These are phyloP conservation scores for Paecilomyces dactylethromorphus DNA, from an alignment of 2,329 filamentous ascomycete species.

Conservation along the genomic window DNA sequence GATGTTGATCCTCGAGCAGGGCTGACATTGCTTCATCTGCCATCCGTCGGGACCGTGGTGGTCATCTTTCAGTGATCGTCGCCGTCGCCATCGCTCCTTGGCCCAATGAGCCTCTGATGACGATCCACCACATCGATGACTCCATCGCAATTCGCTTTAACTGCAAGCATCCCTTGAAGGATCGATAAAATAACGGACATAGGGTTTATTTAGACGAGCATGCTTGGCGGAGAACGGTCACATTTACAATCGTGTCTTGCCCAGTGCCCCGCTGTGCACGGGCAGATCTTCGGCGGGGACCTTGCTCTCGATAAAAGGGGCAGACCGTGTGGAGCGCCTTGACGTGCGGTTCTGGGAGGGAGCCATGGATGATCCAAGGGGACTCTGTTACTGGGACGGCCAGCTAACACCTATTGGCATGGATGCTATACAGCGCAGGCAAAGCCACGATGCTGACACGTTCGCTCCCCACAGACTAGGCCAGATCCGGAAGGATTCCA, in stretches of 20 bases:
- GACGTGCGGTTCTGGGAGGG: background rate
- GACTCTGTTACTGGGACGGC: background rate
- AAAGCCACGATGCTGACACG: constrained; percentile 3
- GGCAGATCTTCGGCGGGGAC: background rate
- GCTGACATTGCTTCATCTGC: background rate
- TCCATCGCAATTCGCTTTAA: background rate
- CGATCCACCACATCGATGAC: background rate
- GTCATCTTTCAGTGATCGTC: background rate
- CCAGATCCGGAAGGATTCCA: background rate
- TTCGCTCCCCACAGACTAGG: background rate
- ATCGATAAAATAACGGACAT: background rate
- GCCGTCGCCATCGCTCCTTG: background rate
- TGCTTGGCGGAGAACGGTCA: background rate
- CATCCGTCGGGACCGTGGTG: background rate
- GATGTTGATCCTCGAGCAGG: background rate
- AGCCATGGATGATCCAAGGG: background rate
- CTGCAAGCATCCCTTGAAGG: background rate
- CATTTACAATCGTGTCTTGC: background rate
- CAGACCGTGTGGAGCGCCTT: background rate
- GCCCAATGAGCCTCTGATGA: background rate
- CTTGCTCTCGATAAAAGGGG: background rate
- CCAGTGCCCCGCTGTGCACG: background rate
- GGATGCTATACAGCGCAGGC: background rate
- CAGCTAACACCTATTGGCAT: background rate
- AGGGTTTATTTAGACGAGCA: background rate